Evolutionary conservation across 164 flowering plant genomes (phyloP), one percentile per base, ranked within the genome.

Genomic region (Nelumbo lutea): DNA sequence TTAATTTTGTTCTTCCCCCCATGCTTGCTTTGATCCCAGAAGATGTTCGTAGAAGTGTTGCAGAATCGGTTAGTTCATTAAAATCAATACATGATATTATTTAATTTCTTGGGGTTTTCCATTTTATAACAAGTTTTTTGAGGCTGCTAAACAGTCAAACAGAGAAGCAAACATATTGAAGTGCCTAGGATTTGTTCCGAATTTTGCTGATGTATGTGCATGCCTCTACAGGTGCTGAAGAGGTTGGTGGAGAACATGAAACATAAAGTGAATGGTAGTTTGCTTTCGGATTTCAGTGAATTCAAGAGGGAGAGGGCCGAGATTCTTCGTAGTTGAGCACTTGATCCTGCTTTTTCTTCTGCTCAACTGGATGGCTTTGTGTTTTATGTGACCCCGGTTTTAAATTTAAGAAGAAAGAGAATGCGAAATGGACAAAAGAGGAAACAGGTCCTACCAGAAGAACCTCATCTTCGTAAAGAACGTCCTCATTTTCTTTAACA

Each of bases 231-330:
- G 96, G 84, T 89, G 65, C 73, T 90, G 52, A 79, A 70, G 58
- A 77, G 80, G 70, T 76, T 89, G 71, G 77, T 93, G 76, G 87
- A 86, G 81, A 84, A 83, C 79, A 88, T 90, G 95, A 87, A 87
- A 81, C 66, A 84, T 2, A 85, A 86, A 68, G 92, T 90, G 15
- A 86, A 88, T 68, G 78, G 77, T 4, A 88, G 90, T 78, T 79
- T 93, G 86, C 78, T 90, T 61, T 81, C 82, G 6, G 96, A 90
- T 76, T 90, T 86, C 68, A 79, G 78, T 13, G 67, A 78, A 70
- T 93, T 84, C 83, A 86, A 77, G 72, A 79, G 70, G 74, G 89
- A 84, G 77, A 79, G 60, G 59, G 61, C 61, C 3, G 73, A 71
- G 69, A 79, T 65, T 51, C 64, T 73, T 60, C 68, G 63, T 65